Evolutionary conservation across 305 asterid genomes (phyloP).

Genomic region (Euphrasia arctica): DNA sequence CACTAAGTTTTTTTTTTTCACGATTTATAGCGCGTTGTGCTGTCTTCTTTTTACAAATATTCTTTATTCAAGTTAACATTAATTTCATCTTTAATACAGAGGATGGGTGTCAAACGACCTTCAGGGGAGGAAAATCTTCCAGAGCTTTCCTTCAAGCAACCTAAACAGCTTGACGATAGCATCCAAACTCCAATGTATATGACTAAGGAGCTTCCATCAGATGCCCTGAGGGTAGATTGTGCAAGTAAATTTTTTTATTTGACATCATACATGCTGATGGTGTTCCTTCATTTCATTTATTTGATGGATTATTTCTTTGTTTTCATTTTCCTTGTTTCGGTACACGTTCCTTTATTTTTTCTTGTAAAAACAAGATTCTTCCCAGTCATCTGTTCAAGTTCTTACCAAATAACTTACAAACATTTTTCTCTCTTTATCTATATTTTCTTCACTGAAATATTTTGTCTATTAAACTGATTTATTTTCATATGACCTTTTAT

Average conservation of each 20-base stretch:
- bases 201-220: slow-evolving; percentile 29
- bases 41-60: neutral
- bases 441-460: no score
- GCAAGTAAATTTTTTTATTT: slow-evolving; percentile 34
- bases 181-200: slow-evolving; percentile 16
- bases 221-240: slow-evolving; percentile 19
- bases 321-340: neutral
- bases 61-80: slow-evolving; percentile 9
- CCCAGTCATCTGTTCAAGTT: neutral
- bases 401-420: neutral
- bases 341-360: neutral
- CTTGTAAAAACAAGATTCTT: slow-evolving; percentile 11
- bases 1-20: neutral
- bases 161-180: slow-evolving; percentile 36
- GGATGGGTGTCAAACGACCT: slow-evolving; percentile 65
- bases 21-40: no score
- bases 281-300: neutral
- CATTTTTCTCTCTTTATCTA: no score
- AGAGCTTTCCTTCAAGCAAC: slow-evolving; percentile 47
- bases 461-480: neutral
- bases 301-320: no score
- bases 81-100: slow-evolving; percentile 24
- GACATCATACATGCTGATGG: neutral
- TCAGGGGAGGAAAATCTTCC: slow-evolving; percentile 44
- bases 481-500: slow-evolving; percentile 3